phyloP scores from a whole-genome alignment of 2,329 filamentous ascomycete species.

The Chrysoporthe deuterocubensis region DNA sequence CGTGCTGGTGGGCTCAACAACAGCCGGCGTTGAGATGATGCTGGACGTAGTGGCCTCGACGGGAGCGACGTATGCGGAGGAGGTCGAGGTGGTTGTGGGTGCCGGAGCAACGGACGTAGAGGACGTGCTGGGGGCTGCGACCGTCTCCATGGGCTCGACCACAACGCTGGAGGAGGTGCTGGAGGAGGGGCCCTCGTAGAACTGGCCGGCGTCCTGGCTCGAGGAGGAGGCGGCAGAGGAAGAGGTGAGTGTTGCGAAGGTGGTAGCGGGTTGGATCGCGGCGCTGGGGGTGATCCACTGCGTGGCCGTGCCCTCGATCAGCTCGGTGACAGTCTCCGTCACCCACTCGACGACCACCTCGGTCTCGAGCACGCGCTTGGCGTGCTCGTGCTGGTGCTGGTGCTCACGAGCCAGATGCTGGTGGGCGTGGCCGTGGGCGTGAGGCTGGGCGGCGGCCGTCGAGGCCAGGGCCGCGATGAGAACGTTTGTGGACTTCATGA shows the following conservation, averaged over 20 bases:
- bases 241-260: conserved; percentile 34
- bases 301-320: conserved; percentile 54
- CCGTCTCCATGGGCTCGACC: conserved; percentile 21
- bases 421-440: conserved; percentile 41
- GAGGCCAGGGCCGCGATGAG: conserved; percentile 49
- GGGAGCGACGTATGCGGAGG: conserved; percentile 4
- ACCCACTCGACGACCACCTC: conserved; percentile 53
- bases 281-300: conserved; percentile 45
- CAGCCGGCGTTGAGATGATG: conserved; percentile 27
- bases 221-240: neutral
- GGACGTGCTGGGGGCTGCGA: conserved; percentile 18
- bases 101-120: conserved; percentile 29
- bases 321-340: conserved; percentile 54
- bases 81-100: conserved; percentile 35
- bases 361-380: conserved; percentile 51
- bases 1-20: conserved; percentile 30
- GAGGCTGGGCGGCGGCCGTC: conserved; percentile 55
- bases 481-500: conserved; percentile 49
- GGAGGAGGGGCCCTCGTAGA: conserved; percentile 35
- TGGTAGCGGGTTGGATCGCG: conserved; percentile 30
- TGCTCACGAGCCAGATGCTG: conserved; percentile 38
- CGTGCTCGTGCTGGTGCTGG: conserved; percentile 43
- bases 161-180: conserved; percentile 38
- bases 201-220: conserved; percentile 35
- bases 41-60: conserved; percentile 34